These are phyloP conservation scores for Alternaria metachromatica DNA, from an alignment of 2,329 filamentous ascomycete species.

Conservation along the genomic window DNA sequence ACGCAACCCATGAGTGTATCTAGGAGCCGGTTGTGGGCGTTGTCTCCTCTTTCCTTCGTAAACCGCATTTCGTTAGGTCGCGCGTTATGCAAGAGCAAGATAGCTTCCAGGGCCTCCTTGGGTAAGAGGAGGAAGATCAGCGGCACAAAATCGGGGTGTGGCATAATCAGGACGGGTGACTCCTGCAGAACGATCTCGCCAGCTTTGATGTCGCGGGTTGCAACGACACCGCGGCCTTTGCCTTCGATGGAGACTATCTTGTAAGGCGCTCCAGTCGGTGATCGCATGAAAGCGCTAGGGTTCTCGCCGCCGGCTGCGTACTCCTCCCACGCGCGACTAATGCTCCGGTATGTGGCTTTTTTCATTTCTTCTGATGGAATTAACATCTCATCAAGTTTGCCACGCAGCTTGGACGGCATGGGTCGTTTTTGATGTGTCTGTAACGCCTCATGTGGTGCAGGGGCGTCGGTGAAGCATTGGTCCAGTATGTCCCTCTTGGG, in stretches of 20 bases:
- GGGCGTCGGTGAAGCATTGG: neutral
- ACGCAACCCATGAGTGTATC: neutral
- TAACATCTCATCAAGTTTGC: neutral
- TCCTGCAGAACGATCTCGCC: neutral
- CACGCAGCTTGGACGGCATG: neutral
- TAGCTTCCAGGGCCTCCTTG: neutral
- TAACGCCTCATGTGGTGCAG: neutral
- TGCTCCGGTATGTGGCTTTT: neutral
- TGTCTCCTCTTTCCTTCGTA: neutral
- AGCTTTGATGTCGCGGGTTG: neutral
- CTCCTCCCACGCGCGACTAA: neutral
- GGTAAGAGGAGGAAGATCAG: neutral
- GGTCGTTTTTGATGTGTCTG: neutral
- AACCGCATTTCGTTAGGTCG: neutral
- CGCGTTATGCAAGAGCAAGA: neutral
- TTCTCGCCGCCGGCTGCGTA: neutral
- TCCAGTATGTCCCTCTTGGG: neutral
- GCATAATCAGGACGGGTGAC: neutral
- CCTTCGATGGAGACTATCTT: neutral
- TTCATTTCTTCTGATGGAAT: neutral
- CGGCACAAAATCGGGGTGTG: neutral
- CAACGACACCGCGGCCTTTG: neutral
- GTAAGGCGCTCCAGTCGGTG: neutral
- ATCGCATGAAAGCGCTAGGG: neutral
- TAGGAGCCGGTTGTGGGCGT: neutral